A percentile compares a stretch with the other conserved stretches of the same genome.
phyloP scores from a whole-genome alignment of 768 basidiomycete species.

The Hirschioporus abietinus region DNA sequence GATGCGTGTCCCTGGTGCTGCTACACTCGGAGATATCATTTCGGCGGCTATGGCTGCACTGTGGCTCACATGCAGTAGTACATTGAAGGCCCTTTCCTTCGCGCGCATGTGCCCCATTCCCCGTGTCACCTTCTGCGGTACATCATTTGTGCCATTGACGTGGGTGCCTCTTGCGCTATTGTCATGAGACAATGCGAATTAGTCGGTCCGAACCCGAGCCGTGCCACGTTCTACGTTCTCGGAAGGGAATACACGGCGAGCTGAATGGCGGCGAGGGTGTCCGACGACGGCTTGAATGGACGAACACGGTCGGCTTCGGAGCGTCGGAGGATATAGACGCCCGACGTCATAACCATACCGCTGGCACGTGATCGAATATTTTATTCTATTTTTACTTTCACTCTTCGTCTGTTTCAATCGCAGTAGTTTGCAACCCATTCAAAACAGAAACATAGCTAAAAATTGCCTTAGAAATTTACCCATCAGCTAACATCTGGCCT shows the following conservation, averaged over 20 bases:
- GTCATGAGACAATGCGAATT: background rate
- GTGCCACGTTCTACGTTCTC: background rate
- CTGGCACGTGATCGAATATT: background rate
- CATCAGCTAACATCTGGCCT: slow-evolving; percentile 89
- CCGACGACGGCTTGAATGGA: background rate
- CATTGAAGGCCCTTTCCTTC: background rate
- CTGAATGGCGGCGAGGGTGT: no score
- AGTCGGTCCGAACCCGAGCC: background rate
- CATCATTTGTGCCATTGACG: background rate
- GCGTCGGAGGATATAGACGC: background rate
- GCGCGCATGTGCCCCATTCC: background rate
- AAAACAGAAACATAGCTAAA: background rate
- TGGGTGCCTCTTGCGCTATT: background rate
- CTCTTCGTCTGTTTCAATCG: background rate
- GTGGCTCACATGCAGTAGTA: background rate
- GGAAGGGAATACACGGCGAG: background rate
- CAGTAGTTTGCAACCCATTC: background rate
- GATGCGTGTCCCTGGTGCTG: background rate
- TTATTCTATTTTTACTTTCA: background rate
- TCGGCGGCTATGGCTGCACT: background rate
- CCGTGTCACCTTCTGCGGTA: background rate
- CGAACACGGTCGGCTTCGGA: background rate
- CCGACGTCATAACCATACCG: background rate
- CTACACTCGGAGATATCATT: background rate
- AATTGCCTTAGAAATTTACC: slow-evolving; percentile 77